Evolutionary conservation across 306 rosid species (phyloP), one percentile per base, ranked within the genome.

Genomic region (Pachyrhizus erosus): DNA sequence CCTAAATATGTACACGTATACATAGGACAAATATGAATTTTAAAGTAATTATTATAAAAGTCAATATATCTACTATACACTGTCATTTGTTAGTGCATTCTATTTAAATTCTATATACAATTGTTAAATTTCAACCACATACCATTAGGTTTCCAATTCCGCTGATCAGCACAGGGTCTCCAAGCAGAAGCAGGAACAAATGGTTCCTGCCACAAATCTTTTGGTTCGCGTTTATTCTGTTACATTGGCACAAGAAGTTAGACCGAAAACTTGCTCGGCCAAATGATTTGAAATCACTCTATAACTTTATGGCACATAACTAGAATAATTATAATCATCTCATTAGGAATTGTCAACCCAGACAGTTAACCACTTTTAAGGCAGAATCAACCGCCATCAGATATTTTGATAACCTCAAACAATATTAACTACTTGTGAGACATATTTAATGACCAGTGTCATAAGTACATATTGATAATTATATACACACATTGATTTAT

Each of bases 191-290:
- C 96, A n/a, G 92, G 96, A 85, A 85, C 76, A 42, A 91, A 76
- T 29, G 99, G 98, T 86, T 96, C 97, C 90, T 84, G 91, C 97
- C 99, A 96, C 90, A 96, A 87, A 85, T 93, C 99, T 83, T 93
- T 96, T 1, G 99, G 98, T 79, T 91, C 98, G 9, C 92, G 96
- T 86, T 91, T 96, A 76, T 87, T 90, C 83, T 89, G 89, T 77
- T 85, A 91, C 91, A 85, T 40, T 27, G 49, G 80, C 83, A 86
- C 82, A 69, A 66, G 0, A 82, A 67, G 61, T 79, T 84, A 89
- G 75, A 85, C 69, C 58, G 24, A 85, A 86, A 80, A 70, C 78
- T 20, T 48, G 81, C 60, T 62, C 73, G 5, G 79, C 26, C 70
- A 80, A 64, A 68, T 33, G 66, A 51, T 33, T 17, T 65, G 26